A percentile compares a stretch with the other conserved stretches of the same genome.
These are phyloP conservation scores for Phytophthora chlamydospora DNA, from an alignment of 352 stramenopile species.

Conservation along the genomic window DNA sequence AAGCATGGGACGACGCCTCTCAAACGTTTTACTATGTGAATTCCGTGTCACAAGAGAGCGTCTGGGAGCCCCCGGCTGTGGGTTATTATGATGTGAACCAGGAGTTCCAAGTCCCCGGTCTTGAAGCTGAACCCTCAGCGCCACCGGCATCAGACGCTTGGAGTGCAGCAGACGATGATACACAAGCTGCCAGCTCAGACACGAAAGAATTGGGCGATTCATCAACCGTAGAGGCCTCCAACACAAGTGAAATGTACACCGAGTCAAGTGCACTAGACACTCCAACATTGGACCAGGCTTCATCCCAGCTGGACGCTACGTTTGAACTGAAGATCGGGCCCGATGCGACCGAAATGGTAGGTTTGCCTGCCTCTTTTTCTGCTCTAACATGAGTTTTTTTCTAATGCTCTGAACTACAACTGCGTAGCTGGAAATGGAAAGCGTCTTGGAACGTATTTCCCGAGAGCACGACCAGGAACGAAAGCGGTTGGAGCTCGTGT, in stretches of 20 bases:
- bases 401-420: neutral
- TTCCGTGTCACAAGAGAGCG: constrained; percentile 56
- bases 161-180: neutral
- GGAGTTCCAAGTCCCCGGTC: constrained; percentile 48
- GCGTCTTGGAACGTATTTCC: constrained; percentile 65
- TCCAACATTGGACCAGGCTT: constrained; percentile 33
- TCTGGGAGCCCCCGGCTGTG: constrained; percentile 62
- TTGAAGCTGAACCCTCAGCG: constrained; percentile 8
- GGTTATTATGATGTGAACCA: constrained; percentile 73
- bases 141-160: constrained; percentile 3
- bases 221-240: constrained; percentile 2
- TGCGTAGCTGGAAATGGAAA: constrained; percentile 61
- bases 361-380: neutral
- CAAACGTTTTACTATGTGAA: constrained; percentile 74
- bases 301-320: constrained; percentile 37
- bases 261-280: neutral
- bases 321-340: constrained; percentile 27
- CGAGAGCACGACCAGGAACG: constrained; percentile 70
- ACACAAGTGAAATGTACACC: constrained; percentile 2
- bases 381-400: neutral
- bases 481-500: constrained; percentile 62
- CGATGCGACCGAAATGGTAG: constrained; percentile 35
- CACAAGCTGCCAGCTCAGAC: neutral
- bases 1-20: constrained; percentile 69
- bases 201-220: constrained; percentile 20